Evolutionary conservation across 2,329 filamentous ascomycete genomes (phyloP), one percentile per base, ranked within the genome.

Genomic region (Colletotrichum sidae): DNA sequence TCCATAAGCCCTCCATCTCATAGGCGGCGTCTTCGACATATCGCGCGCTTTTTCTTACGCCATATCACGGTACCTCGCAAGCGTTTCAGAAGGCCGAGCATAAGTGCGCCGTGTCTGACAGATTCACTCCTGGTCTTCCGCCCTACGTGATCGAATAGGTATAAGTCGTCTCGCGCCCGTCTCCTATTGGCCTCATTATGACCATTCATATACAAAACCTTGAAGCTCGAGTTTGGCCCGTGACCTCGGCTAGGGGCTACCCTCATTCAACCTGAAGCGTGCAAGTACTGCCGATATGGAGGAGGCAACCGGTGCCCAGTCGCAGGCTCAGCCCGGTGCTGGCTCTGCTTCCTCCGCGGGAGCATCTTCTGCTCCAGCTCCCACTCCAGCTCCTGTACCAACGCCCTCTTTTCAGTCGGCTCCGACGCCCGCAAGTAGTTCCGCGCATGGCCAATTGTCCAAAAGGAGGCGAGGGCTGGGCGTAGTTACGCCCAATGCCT

Each of bases 401-500:
- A 34, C 60, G 33, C 33, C 17, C 10, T 34, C 63, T 34, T 63
- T 53, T 17, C 52, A 46, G 12, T 59, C 60, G 10, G 60, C 53
- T 7, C 49, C 58, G 3, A 60, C 62, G 11, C 56, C 63, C 7
- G 59, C 65, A 44, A 47, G 47, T n/a, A 52, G 52, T 53, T 68
- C 67, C 12, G 61, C 59, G 9, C 45, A 55, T 38, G 58, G 72
- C 38, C 74, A 79, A 58, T 72, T 77, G 17, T 83, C 83, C 3
- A 88, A 87, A 72, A 78, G 86, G 13, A 80, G 83, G 52, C 81
- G 86, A 52, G 86, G 86, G 2, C 71, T 86, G 4, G 86, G 86
- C 15, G 76, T 87, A 1, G 85, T 88, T 11, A 88, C 86, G 5
- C 84, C 84, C 46, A 88, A 88, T 74, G 86, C 86, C 33, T 88